Conservation (phyloP, 2,329 filamentous ascomycete genomes). For the Nothopassalora personata region DNA sequence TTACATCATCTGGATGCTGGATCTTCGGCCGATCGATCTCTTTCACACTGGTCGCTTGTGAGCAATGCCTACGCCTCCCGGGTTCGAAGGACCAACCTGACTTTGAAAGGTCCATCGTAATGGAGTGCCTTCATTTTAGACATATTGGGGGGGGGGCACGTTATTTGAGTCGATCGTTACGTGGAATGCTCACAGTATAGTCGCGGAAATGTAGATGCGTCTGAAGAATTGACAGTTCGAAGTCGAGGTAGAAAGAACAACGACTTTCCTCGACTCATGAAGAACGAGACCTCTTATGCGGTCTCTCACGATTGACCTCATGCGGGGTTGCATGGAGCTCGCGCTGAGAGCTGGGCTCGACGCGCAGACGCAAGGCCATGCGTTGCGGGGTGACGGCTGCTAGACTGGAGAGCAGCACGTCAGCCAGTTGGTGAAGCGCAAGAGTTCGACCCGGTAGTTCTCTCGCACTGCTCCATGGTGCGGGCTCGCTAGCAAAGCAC, state of each 20-base stretch:
- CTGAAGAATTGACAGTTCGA: neutral
- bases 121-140: conserved; percentile 56
- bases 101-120: conserved; percentile 52
- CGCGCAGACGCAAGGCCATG: neutral
- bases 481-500: neutral
- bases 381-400: neutral
- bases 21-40: conserved; percentile 55
- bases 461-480: neutral
- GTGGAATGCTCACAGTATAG: neutral
- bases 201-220: neutral
- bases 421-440: neutral
- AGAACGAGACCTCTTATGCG: neutral
- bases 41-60: conserved; percentile 51
- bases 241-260: neutral
- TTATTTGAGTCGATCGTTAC: neutral
- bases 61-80: neutral
- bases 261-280: neutral
- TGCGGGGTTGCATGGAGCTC: conserved; percentile 8
- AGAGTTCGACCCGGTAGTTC: neutral
- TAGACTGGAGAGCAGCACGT: neutral
- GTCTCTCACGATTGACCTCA: conserved; percentile 3
- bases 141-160: conserved; percentile 7
- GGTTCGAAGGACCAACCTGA: neutral
- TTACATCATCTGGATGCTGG: conserved; percentile 46
- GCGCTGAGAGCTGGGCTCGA: neutral